Evolutionary conservation across 73 alveolate genomes (phyloP).

Genomic region (Paramecium pentaurelia): DNA sequence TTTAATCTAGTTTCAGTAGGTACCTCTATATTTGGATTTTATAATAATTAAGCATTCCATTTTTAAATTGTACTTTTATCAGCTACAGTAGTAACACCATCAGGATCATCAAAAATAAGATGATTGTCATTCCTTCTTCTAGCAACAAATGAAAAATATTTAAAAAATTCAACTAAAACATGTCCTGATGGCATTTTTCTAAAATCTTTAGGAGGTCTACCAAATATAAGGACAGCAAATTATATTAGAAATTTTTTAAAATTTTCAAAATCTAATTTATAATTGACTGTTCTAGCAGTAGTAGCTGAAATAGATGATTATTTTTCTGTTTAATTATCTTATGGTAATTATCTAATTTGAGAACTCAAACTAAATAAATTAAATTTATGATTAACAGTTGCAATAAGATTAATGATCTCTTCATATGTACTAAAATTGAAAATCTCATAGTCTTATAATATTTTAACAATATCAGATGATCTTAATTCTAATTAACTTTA

Average conservation of each 20-base stretch:
- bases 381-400: background rate
- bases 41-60: conserved; percentile 23
- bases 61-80: background rate
- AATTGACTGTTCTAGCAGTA: conserved; percentile 4
- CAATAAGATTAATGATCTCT: background rate
- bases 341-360: background rate
- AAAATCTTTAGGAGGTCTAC: conserved; percentile 36
- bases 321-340: background rate
- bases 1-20: conserved; percentile 18
- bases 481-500: background rate
- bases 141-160: background rate
- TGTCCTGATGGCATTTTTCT: conserved; percentile 30
- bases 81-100: conserved; percentile 45
- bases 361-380: background rate
- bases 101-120: conserved; percentile 27
- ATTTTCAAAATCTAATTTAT: background rate
- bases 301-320: background rate
- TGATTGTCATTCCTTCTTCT: background rate
- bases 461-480: conserved; percentile 11
- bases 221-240: background rate
- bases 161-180: background rate
- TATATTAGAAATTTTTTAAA: background rate
- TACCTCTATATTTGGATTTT: background rate
- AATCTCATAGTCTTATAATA: background rate
- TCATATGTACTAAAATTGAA: conserved; percentile 24